Evolutionary conservation across 2,329 filamentous ascomycete species (phyloP).

Genomic region (Zymoseptoria brevis): DNA sequence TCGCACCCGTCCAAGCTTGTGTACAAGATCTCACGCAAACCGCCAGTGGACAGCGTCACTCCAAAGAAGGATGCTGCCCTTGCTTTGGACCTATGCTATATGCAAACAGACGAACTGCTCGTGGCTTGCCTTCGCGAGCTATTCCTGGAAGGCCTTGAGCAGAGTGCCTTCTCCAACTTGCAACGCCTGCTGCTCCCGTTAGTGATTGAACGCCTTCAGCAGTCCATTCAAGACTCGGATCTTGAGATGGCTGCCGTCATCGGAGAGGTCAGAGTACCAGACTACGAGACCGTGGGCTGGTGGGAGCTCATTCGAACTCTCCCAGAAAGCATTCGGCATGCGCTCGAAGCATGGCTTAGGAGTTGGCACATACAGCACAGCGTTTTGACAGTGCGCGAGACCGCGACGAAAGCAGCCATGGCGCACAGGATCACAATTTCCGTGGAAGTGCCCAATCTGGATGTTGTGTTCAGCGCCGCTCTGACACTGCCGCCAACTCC

Average conservation of each 20-base stretch:
- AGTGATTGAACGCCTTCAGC: constrained; percentile 41
- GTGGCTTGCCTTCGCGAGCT: constrained; percentile 38
- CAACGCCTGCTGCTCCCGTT: constrained; percentile 46
- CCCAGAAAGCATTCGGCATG: constrained; percentile 35
- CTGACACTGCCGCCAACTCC: constrained; percentile 18
- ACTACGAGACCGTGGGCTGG: constrained; percentile 49
- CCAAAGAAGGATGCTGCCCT: constrained; percentile 38
- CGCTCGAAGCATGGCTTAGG: constrained; percentile 45
- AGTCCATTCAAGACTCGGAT: constrained; percentile 40
- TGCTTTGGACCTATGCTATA: constrained; percentile 66
- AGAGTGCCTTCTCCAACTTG: constrained; percentile 41
- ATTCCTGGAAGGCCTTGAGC: constrained; percentile 41
- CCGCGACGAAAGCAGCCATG: constrained; percentile 19
- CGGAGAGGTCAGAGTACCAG: constrained; percentile 44
- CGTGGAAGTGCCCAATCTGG: constrained; percentile 77
- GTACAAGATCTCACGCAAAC: constrained; percentile 64
- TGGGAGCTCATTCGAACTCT: constrained; percentile 44
- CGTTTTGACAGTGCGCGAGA: constrained; percentile 20
- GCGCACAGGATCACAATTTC: constrained; percentile 67
- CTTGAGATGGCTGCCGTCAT: constrained; percentile 49
- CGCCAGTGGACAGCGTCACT: constrained; percentile 15
- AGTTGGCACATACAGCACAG: constrained; percentile 46
- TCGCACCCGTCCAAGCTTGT: constrained; percentile 73
- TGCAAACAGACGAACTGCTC: constrained; percentile 68
- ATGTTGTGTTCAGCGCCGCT: constrained; percentile 68